Evolutionary conservation across 441 rosid species (phyloP).

Genomic region (Isatis lusitanica): DNA sequence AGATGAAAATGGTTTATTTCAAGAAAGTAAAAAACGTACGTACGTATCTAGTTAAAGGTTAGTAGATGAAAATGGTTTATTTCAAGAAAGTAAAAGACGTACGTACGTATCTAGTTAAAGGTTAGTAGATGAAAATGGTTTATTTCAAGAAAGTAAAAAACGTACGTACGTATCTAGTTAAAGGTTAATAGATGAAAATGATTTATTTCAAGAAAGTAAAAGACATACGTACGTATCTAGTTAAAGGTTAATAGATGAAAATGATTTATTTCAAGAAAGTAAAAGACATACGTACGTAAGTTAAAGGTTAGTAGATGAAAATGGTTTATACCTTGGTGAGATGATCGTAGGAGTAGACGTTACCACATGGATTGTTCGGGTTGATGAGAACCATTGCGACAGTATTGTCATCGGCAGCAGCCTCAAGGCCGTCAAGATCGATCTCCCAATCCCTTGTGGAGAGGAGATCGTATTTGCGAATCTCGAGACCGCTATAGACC

Average conservation of each 20-base stretch:
- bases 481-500: constrained; percentile 29
- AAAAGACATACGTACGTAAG: background rate
- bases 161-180: background rate
- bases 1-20: no score
- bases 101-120: background rate
- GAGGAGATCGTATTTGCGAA: constrained; percentile 47
- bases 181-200: background rate
- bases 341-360: constrained; percentile 44
- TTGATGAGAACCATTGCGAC: constrained; percentile 49
- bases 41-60: constrained; percentile 12
- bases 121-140: background rate
- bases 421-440: constrained; percentile 39
- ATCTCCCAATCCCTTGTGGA: constrained; percentile 47
- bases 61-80: no score
- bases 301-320: background rate
- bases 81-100: background rate
- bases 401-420: constrained; percentile 46
- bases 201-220: no score
- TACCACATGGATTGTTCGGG: constrained; percentile 52
- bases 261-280: background rate
- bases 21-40: background rate
- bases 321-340: constrained; percentile 26
- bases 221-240: background rate
- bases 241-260: background rate
- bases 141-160: background rate